phyloP scores from a whole-genome alignment of 495 filamentous ascomycete genomes.

The Rostrohypoxylon terebratum region DNA sequence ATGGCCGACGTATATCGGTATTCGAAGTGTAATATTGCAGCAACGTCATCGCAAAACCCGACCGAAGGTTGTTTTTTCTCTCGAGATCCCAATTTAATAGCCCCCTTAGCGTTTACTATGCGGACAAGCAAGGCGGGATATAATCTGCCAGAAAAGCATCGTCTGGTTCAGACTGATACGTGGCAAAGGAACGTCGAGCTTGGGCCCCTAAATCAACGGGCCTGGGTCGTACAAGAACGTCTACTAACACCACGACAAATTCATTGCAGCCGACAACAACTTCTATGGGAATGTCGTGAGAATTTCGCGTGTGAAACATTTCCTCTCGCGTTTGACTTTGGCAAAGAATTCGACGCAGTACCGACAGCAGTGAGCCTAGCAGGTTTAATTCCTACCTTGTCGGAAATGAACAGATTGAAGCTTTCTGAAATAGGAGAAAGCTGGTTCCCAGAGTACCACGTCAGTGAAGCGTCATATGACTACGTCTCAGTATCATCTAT shows the following conservation, averaged over 20 bases:
- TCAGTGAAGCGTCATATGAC: too few relatives aligned
- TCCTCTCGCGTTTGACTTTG: constrained; percentile 15
- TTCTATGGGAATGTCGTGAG: constrained; percentile 48
- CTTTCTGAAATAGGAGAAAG: background rate
- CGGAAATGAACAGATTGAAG: background rate
- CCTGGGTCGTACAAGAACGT: constrained; percentile 51
- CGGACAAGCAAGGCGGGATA: background rate
- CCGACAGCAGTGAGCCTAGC: background rate
- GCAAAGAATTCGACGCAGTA: background rate
- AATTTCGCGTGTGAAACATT: constrained; percentile 42
- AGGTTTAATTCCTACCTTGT: background rate
- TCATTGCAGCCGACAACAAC: constrained; percentile 39
- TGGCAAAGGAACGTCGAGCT: background rate
- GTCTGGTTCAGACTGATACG: background rate
- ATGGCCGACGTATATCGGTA: constrained; percentile 49
- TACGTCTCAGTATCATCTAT: too few relatives aligned
- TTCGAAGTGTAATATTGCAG: constrained; percentile 45
- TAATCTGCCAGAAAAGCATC: background rate
- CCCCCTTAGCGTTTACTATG: background rate
- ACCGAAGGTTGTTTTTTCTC: background rate
- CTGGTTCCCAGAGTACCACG: background rate
- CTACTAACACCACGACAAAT: constrained; percentile 45
- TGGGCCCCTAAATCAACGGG: constrained; percentile 36
- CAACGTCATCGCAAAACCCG: constrained; percentile 23
- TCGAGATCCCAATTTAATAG: background rate